Conservation (phyloP, 495 filamentous ascomycete species). For the Extremus antarcticus region DNA sequence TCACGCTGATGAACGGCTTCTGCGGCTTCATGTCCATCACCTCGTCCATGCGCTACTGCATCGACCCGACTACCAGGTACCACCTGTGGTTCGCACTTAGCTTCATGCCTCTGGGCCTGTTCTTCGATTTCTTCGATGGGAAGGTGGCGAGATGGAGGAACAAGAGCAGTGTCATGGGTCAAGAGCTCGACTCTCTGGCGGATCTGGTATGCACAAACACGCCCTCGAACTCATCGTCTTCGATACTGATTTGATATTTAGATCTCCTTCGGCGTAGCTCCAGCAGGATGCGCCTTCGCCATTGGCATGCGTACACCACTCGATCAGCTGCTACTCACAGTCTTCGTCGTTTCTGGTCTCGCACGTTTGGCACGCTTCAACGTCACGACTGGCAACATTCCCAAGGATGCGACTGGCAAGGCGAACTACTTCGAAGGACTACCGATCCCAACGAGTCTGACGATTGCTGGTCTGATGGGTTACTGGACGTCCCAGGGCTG, state of each 20-base stretch:
- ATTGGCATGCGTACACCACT: constrained; percentile 77
- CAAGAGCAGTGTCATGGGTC: constrained; percentile 94
- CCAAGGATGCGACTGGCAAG: constrained; percentile 86
- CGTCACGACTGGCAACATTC: constrained; percentile 76
- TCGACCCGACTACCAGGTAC: constrained; percentile 52
- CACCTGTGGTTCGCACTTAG: constrained; percentile 71
- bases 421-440: constrained; percentile 92
- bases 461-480: constrained; percentile 72
- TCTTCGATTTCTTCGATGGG: constrained; percentile 98
- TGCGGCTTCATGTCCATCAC: constrained; percentile 90
- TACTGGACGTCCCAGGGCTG: constrained; percentile 78
- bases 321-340: constrained; percentile 74
- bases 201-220: constrained; percentile 57
- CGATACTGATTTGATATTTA: constrained; percentile 27
- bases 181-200: constrained; percentile 94
- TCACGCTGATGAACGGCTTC: constrained; percentile 86
- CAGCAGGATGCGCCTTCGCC: constrained; percentile 76
- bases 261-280: constrained; percentile 93
- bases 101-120: constrained; percentile 87
- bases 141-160: constrained; percentile 90
- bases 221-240: background rate
- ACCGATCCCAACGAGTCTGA: constrained; percentile 82
- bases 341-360: constrained; percentile 91
- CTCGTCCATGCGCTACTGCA: constrained; percentile 88
- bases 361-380: constrained; percentile 95